Conservation (phyloP, 2,329 filamentous ascomycete genomes). For the Talaromyces albobiverticillius region DNA sequence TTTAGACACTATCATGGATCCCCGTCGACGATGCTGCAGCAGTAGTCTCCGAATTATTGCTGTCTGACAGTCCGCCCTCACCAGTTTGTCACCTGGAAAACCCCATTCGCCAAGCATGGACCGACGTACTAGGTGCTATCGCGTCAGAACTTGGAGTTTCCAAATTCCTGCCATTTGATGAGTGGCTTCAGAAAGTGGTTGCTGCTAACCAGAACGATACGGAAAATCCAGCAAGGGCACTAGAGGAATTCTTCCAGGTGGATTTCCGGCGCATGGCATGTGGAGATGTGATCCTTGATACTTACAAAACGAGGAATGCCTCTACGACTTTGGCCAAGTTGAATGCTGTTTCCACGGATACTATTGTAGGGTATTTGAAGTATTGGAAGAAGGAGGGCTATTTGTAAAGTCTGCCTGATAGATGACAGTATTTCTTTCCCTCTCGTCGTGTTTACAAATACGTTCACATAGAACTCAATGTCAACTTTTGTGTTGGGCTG, state of each 20-base stretch:
- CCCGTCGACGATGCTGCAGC: conserved; percentile 44
- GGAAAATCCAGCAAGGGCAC: conserved; percentile 26
- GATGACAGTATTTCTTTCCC: too few species aligned
- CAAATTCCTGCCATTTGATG: not conserved
- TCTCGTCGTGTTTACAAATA: too few species aligned
- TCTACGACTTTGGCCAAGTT: conserved; percentile 32
- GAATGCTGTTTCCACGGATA: conserved; percentile 30
- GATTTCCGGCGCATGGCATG: conserved; percentile 44
- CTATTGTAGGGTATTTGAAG: conserved; percentile 31
- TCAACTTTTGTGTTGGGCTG: too few species aligned
- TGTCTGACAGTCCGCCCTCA: conserved; percentile 19
- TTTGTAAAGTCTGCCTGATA: not conserved
- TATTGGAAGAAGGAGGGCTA: conserved; percentile 28
- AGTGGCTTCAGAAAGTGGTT: not conserved
- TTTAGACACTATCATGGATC: conserved; percentile 39
- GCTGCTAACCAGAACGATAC: conserved; percentile 15
- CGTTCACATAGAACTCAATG: too few species aligned
- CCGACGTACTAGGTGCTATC: conserved; percentile 31
- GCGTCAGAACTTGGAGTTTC: conserved; percentile 32
- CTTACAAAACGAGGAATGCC: conserved; percentile 30
- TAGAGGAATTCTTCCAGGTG: conserved; percentile 29
- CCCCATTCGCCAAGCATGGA: conserved; percentile 41
- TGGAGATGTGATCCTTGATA: conserved; percentile 42
- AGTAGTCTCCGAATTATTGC: conserved; percentile 32
- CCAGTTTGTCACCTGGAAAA: conserved; percentile 48